Base-by-base conservation (phyloP, 73 alveolate species). In the Symbiodinium natans region DNA sequence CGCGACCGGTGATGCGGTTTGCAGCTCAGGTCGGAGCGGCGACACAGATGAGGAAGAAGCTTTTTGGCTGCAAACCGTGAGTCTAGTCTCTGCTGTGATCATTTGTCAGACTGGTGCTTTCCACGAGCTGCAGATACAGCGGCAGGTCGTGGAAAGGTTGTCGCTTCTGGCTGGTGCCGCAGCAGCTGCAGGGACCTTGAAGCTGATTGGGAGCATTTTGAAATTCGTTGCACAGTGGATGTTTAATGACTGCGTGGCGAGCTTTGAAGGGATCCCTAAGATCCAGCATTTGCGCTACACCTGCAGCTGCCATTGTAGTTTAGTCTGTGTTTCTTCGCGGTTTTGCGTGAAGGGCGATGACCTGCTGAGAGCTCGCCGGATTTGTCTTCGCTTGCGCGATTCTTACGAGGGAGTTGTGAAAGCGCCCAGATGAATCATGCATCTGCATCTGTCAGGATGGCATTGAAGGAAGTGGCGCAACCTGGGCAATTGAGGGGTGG, bases 331-430 rank as follows among this genome's bases (percentile, higher is more conserved):
- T n/a, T n/a, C n/a, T n/a, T n/a, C n/a, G n/a, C n/a, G 59, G 59
- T 46, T 13, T 46, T 46, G 59, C 59, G 59, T 46, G 13, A 33
- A 74, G 84, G 84, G 43, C 10, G 84, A 74, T 29, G 84, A 74
- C 31, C 27, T 74, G 84, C 84, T 42, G 27, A 74, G 84, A 74
- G 84, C 84, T 33, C 84, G 84, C 29, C 41, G 41, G 23, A n/a
- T 74, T 27, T 74, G 84, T 34, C 84, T 74, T 10, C 84, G 84
- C 29, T 33, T 74, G 84, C 23, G 40, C 43, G 21, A 29, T 6
- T 6, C 59, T 46, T 46, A 46, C 21, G 13, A 46, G n/a, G n/a
- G n/a, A n/a, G n/a, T n/a, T n/a, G n/a, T n/a, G n/a, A n/a, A n/a
- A n/a, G n/a, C n/a, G n/a, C n/a, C n/a, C n/a, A n/a, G n/a, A n/a